Percentiles rank a stretch among this genome's conserved stretches.
Conservation (phyloP, 306 rosid genomes). For the Acmispon strigosus region DNA sequence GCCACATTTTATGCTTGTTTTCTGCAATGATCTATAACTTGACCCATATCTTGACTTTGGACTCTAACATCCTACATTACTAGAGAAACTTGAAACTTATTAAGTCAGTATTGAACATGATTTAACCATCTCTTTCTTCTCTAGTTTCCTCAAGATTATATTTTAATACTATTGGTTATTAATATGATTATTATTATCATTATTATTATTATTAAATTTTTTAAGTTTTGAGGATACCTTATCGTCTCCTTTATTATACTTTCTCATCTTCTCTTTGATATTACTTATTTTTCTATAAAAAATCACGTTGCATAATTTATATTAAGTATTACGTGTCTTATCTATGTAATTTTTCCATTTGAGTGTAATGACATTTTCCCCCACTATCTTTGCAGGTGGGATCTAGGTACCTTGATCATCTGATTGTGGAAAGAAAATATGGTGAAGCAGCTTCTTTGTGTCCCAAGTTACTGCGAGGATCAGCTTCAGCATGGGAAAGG, state of each 20-base stretch:
- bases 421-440: conserved; percentile 94
- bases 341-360: background rate
- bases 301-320: background rate
- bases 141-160: background rate
- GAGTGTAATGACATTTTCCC: background rate
- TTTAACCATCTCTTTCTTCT: background rate
- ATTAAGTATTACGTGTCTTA: background rate
- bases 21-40: too few species aligned
- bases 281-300: background rate
- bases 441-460: conserved; percentile 91
- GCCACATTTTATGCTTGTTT: too few species aligned
- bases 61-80: background rate
- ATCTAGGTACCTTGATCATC: conserved; percentile 90
- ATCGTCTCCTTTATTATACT: background rate
- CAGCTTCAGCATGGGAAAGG: conserved; percentile 99
- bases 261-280: background rate
- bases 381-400: conserved; percentile 67
- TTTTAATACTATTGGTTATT: conserved; percentile 1
- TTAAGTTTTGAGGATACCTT: background rate
- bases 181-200: background rate
- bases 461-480: conserved; percentile 83
- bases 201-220: background rate
- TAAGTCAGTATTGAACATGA: background rate
- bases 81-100: conserved; percentile 11
- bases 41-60: too few species aligned